Conservation (phyloP, 2,329 filamentous ascomycete species). For the Aaosphaeria arxii region DNA sequence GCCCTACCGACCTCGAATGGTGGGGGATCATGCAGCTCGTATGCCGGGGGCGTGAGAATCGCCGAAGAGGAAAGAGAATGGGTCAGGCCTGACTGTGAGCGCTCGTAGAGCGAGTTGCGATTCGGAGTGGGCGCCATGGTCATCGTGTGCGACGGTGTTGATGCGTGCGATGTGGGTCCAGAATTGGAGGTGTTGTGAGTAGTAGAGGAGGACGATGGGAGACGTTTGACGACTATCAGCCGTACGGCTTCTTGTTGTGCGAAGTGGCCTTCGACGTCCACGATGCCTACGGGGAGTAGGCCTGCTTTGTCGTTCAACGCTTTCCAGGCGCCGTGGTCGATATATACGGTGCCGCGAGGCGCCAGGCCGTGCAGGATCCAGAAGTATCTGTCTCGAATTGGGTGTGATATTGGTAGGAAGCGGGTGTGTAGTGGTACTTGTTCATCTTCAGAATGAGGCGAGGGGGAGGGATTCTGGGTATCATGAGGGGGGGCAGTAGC, state of each 20-base stretch:
- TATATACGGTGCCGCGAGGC: conserved; percentile 87
- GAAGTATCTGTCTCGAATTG: conserved; percentile 91
- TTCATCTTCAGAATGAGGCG: conserved; percentile 20
- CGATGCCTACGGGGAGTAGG: conserved; percentile 83
- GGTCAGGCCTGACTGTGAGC: conserved; percentile 1
- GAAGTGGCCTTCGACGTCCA: conserved; percentile 85
- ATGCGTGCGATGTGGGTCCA: conserved; percentile 1
- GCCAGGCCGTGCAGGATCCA: conserved; percentile 93
- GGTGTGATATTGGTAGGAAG: conserved; percentile 79
- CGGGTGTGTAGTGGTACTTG: conserved; percentile 74
- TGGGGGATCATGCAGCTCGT: conserved; percentile 34
- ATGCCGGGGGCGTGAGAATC: conserved; percentile 15
- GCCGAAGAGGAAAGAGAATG: conserved; percentile 12
- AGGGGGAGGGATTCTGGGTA: conserved; percentile 25
- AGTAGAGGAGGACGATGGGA: conserved; percentile 5
- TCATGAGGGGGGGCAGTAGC: conserved; percentile 19
- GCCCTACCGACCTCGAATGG: conserved; percentile 76
- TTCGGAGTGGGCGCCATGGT: conserved; percentile 13
- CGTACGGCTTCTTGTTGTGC: conserved; percentile 90
- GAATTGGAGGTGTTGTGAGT: conserved; percentile 1
- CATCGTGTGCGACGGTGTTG: not conserved
- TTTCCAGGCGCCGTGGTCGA: conserved; percentile 82
- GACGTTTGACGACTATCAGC: conserved; percentile 72
- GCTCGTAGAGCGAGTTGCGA: conserved; percentile 12
- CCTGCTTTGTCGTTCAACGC: conserved; percentile 82